Base-by-base conservation (phyloP, 768 basidiomycete genomes). In the Amanita exitialis region DNA sequence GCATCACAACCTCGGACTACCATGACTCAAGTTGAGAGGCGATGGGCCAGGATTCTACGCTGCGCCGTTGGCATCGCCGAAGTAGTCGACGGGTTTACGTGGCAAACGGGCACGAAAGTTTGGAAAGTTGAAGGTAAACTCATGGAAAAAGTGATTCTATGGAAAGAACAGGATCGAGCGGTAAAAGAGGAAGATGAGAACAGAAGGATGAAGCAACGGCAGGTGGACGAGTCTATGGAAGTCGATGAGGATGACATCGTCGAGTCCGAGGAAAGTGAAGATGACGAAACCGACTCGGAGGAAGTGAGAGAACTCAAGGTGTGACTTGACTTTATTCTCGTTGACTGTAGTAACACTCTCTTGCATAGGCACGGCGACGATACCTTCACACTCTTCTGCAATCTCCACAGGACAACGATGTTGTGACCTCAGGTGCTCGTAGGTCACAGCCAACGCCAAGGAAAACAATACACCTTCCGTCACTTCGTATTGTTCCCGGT, bases 271-370 rank as follows among this genome's bases (percentile, higher is more conserved):
- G 79, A 75, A 50, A 70, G 67, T 35, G 66, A 66, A 45, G 76
- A 67, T 21, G 80, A 85, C 49, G 82, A 79, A 53, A 73, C 78
- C 38, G 87, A 90, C 60, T 73, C 79, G 7, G 79, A 80, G 18
- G 82, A 87, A 59, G 78, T 94, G 34, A 81, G 76, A 59, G 83
- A 75, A n/a, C 73, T 94, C 48, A 91, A 90, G 82, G 90, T 89
- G 60, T 47, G 66, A 21, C 53, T 52, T 25, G 27, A 39, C 21
- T 48, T 34, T 44, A 38, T 41, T 52, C 44, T 34, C 37, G 30
- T 54, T 18, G n/a, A 32, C 13, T 52, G 47, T 35, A 54, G 56
- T 44, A 54, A 56, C 37, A 28, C 49, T 32, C 48, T 56, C 47
- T 51, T 53, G 53, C 45, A 12, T 62, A 90, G 85, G 83, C 80